Evolutionary conservation across 169 alveolate genomes (phyloP).

Genomic region (Eimeria necatrix): DNA sequence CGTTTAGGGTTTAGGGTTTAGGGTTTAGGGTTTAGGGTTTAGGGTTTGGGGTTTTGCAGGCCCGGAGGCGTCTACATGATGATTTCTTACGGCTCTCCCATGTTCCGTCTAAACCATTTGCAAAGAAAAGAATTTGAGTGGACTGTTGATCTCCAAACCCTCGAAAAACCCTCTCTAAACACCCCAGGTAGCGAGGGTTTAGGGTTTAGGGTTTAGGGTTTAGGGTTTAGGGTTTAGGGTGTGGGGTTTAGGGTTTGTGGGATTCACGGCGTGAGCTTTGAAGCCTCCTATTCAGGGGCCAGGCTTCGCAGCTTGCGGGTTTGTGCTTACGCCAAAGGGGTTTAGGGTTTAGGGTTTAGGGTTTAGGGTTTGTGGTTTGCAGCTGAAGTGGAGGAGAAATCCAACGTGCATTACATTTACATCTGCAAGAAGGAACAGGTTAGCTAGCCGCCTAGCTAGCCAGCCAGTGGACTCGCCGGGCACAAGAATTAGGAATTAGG

Average conservation of each 20-base stretch:
- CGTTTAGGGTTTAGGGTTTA: slow-evolving; percentile 45
- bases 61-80: slow-evolving; percentile 93
- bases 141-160: slow-evolving; percentile 55
- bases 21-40: slow-evolving; percentile 20
- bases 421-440: slow-evolving; percentile 81
- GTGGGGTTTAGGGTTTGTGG: not conserved
- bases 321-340: too few relatives aligned
- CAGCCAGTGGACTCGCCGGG: not conserved
- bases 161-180: slow-evolving; percentile 47
- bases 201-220: not conserved
- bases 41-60: slow-evolving; percentile 79
- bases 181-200: slow-evolving; percentile 49
- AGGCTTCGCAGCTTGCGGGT: too few relatives aligned
- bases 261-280: too few relatives aligned
- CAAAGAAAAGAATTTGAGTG: slow-evolving; percentile 82
- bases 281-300: too few relatives aligned
- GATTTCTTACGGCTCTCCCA: slow-evolving; percentile 95
- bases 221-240: too few relatives aligned
- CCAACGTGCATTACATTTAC: slow-evolving; percentile 83
- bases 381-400: slow-evolving; percentile 71
- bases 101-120: slow-evolving; percentile 89
- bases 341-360: too few relatives aligned
- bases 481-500: not conserved
- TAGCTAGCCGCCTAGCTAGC: not conserved
- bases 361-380: not conserved